Conservation (phyloP, 176 grass and related monocot species). For the Raddia guianensis region DNA sequence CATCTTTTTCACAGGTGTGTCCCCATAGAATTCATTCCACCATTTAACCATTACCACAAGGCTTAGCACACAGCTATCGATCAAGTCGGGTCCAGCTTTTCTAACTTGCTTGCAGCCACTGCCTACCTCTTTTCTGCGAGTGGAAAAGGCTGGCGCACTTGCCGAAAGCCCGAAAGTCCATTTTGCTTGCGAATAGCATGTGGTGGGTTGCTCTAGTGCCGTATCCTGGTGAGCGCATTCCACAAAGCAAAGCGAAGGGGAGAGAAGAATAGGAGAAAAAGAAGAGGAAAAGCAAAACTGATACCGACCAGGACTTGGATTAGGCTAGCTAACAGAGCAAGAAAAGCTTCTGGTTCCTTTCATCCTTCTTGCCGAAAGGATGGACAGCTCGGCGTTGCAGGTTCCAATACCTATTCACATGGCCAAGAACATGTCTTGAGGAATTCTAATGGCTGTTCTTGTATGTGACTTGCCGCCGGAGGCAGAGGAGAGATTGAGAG, state of each 20-base stretch:
- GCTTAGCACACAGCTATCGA: constrained; percentile 33
- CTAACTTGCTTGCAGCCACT: constrained; percentile 27
- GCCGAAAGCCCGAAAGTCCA: constrained; percentile 67
- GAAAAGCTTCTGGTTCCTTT: constrained; percentile 54
- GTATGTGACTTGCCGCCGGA: background rate
- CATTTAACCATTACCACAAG: constrained; percentile 5
- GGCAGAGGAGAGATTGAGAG: background rate
- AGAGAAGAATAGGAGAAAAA: background rate
- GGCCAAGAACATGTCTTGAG: constrained; percentile 31
- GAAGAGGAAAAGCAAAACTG: background rate
- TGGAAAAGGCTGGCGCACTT: constrained; percentile 47
- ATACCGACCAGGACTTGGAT: constrained; percentile 16
- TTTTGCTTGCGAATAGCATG: constrained; percentile 35
- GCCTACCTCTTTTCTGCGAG: constrained; percentile 28
- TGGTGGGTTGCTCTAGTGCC: constrained; percentile 43
- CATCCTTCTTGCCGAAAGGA: constrained; percentile 46
- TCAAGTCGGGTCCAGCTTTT: constrained; percentile 25
- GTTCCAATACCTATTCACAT: constrained; percentile 29
- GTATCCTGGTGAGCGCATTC: constrained; percentile 26
- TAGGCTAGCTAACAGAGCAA: constrained; percentile 42
- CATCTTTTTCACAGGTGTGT: background rate
- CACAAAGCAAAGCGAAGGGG: constrained; percentile 15
- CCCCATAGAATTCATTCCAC: background rate
- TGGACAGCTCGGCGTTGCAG: constrained; percentile 33
- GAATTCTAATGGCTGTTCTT: constrained; percentile 21